Conservation (phyloP, 495 filamentous ascomycete genomes). For the Venustampulla echinocandica region DNA sequence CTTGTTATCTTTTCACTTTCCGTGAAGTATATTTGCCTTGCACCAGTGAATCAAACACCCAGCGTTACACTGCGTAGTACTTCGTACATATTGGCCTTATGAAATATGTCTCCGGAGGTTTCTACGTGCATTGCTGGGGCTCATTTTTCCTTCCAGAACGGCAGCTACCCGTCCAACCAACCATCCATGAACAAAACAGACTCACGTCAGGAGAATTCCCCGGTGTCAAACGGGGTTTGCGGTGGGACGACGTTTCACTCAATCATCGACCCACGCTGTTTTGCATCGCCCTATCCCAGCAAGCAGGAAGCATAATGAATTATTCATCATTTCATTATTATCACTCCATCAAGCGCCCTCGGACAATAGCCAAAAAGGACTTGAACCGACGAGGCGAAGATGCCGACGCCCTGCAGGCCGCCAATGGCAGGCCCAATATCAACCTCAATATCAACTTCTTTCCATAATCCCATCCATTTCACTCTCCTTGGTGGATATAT, state of each 20-base stretch:
- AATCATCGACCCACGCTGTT: background rate
- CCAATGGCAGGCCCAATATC: slow-evolving; percentile 66
- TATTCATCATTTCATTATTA: too few species aligned
- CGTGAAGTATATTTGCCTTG: too few species aligned
- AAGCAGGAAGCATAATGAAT: too few species aligned
- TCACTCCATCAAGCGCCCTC: too few species aligned
- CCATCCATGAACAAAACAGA: background rate
- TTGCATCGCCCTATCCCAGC: too few species aligned
- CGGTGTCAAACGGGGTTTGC: background rate
- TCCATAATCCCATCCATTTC: too few species aligned
- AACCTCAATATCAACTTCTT: too few species aligned
- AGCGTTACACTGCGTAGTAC: too few species aligned
- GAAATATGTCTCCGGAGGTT: background rate
- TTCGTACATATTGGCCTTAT: background rate
- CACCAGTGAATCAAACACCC: too few species aligned
- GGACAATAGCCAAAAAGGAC: too few species aligned
- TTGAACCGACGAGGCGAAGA: too few species aligned
- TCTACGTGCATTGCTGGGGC: background rate
- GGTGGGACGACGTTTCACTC: slow-evolving; percentile 3
- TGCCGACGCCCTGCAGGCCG: slow-evolving; percentile 43
- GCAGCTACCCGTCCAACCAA: background rate
- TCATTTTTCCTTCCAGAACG: background rate
- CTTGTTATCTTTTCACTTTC: too few species aligned
- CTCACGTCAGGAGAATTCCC: background rate
- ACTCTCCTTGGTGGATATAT: background rate